Evolutionary conservation across 148 eudicot species (phyloP), one percentile per base, ranked within the genome.

Genomic region (Pouteria glomerata): DNA sequence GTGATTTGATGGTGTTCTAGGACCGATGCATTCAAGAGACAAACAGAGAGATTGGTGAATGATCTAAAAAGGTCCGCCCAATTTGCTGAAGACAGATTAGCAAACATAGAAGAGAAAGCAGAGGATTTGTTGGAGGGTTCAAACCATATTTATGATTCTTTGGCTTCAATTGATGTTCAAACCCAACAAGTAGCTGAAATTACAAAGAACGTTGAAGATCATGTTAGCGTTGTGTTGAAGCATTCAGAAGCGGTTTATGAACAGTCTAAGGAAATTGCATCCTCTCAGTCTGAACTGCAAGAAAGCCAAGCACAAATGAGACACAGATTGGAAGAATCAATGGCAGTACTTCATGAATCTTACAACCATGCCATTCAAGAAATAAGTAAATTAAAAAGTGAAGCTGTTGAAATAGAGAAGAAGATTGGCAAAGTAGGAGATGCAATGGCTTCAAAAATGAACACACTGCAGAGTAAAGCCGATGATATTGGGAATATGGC

Each of bases 31-130:
- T 90, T 93, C 71, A 88, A 80, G 73, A 70, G 70, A 23, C 89
- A 87, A 58, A 83, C 88, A 26, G 98, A 93, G 82, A 78, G 77
- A 39, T 61, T 93, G 75, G 94, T 93, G 79, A 93, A 90, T 63
- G 92, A 85, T 5, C 67, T 93, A 42, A 90, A 88, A 70, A 77
- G 61, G 27, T 74, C 94, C 37, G 94, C 98, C 16, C 76, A 85
- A 66, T 51, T 78, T 67, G 85, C 96, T 23, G 88, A 90, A 75
- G 84, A 80, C 8, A 93, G 84, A 69, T 57, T 93, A 27, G 84
- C 73, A 26, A 81, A 41, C 18, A 84, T 93, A 29, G 90, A 84
- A 74, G 83, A 80, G 47, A 84, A 76, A 50, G 83, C 92, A 15
- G 86, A 86, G 45, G 57, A 72, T 21, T 64, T 90, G 44, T 39